phyloP scores from a whole-genome alignment of 257 asterid genomes.

The Solanum medicagineum region DNA sequence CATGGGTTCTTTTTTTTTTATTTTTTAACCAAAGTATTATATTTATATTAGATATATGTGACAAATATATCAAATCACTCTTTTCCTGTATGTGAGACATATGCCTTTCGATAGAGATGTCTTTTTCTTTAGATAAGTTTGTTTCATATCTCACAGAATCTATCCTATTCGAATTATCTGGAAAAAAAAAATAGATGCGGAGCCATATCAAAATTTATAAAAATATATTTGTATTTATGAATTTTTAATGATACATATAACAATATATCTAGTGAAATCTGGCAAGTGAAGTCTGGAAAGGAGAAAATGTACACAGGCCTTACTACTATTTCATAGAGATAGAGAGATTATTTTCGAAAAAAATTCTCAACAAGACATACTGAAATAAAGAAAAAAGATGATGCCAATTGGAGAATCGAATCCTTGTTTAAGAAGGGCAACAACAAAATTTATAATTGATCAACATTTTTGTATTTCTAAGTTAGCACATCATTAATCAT shows the following conservation, averaged over 20 bases:
- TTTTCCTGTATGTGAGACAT: not conserved
- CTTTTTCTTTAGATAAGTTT: not conserved
- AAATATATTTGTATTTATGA: not conserved
- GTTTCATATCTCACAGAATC: not conserved
- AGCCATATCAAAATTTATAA: not conserved
- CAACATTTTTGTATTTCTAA: too few species aligned
- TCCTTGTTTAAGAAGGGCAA: not conserved
- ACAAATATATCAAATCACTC: not conserved
- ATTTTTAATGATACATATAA: not conserved
- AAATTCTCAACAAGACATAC: too few species aligned
- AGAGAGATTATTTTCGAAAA: too few species aligned
- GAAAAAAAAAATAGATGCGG: not conserved
- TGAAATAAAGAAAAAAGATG: too few species aligned
- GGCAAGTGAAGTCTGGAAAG: too few species aligned
- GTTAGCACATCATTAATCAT: not conserved
- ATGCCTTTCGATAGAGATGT: not conserved
- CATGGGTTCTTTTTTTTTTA: not conserved
- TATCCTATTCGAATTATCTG: not conserved
- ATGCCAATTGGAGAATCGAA: not conserved
- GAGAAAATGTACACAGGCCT: too few species aligned
- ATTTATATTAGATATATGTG: not conserved
- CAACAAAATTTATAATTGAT: not conserved
- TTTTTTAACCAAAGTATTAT: not conserved
- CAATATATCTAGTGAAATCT: too few species aligned
- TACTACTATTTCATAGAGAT: too few species aligned